Conservation (phyloP, 2,329 filamentous ascomycete genomes). For the Zasmidium citrigriseum region DNA sequence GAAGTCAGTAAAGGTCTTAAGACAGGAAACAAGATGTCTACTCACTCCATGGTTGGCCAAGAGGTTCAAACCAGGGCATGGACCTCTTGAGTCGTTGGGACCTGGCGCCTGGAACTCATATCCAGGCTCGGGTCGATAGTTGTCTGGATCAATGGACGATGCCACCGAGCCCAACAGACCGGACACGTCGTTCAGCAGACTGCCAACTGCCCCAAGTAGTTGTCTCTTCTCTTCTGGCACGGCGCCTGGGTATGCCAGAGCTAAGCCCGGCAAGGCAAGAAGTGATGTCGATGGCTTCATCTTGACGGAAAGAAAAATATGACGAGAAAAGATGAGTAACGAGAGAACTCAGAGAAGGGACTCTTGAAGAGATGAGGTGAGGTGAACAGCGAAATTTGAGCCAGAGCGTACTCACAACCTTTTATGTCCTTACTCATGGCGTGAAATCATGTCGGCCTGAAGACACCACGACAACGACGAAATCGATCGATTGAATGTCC, state of each 20-base stretch:
- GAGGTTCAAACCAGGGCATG: constrained; percentile 34
- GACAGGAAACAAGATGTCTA: too few species aligned
- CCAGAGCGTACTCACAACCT: too few species aligned
- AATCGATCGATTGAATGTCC: neutral
- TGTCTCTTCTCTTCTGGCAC: constrained; percentile 9
- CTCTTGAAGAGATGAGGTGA: too few species aligned
- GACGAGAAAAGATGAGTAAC: neutral
- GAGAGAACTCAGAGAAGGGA: neutral
- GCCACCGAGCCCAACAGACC: constrained; percentile 28
- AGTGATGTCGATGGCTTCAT: constrained; percentile 2
- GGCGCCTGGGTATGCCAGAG: constrained; percentile 11
- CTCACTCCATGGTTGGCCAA: neutral
- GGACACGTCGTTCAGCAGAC: constrained; percentile 15
- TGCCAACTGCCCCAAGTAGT: constrained; percentile 6
- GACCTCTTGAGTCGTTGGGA: constrained; percentile 34
- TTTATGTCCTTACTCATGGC: neutral
- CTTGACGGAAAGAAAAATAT: neutral
- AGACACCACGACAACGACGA: neutral
- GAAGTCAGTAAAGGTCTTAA: too few species aligned
- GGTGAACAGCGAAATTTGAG: too few species aligned
- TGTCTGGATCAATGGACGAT: constrained; percentile 24
- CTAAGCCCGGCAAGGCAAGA: constrained; percentile 14
- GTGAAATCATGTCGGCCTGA: neutral
- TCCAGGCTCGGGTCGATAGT: constrained; percentile 30
- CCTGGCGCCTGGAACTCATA: constrained; percentile 27